Percentiles rank a stretch among this genome's conserved stretches.
Conservation (phyloP, 2,329 filamentous ascomycete species). For the Aulographum hederae region DNA sequence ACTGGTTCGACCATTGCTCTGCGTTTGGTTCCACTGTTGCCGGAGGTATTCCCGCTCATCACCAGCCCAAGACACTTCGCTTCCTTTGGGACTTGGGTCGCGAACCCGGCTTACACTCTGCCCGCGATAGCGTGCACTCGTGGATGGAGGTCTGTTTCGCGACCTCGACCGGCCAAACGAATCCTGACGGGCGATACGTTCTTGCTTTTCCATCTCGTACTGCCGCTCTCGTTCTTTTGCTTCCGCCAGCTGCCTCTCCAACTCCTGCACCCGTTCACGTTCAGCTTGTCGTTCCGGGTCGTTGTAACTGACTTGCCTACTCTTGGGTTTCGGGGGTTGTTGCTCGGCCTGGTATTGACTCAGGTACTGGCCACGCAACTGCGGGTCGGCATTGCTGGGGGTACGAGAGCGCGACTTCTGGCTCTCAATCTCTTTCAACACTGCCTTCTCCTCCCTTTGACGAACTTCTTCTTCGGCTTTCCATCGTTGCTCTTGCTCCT, state of each 20-base stretch:
- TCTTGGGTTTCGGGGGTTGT: constrained; percentile 16
- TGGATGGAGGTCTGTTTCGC: constrained; percentile 16
- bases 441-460: constrained; percentile 53
- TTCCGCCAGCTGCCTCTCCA: constrained; percentile 55
- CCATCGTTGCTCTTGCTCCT: constrained; percentile 62
- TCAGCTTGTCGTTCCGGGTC: constrained; percentile 21
- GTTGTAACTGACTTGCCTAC: constrained; percentile 18
- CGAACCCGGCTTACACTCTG: constrained; percentile 11
- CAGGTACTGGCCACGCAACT: constrained; percentile 65
- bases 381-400: constrained; percentile 44
- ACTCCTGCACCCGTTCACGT: constrained; percentile 49
- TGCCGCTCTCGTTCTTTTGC: constrained; percentile 48
- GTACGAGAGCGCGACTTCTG: constrained; percentile 43
- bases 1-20: constrained; percentile 5
- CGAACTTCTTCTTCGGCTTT: constrained; percentile 57
- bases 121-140: no score
- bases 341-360: constrained; percentile 73
- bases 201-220: constrained; percentile 42
- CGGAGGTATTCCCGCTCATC: constrained; percentile 48
- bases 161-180: constrained; percentile 16
- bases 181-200: constrained; percentile 21
- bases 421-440: constrained; percentile 46
- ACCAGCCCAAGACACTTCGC: constrained; percentile 45
- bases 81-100: constrained; percentile 26
- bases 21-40: constrained; percentile 32